Conservation (phyloP, 306 rosid species). For the Vigna mungo region DNA sequence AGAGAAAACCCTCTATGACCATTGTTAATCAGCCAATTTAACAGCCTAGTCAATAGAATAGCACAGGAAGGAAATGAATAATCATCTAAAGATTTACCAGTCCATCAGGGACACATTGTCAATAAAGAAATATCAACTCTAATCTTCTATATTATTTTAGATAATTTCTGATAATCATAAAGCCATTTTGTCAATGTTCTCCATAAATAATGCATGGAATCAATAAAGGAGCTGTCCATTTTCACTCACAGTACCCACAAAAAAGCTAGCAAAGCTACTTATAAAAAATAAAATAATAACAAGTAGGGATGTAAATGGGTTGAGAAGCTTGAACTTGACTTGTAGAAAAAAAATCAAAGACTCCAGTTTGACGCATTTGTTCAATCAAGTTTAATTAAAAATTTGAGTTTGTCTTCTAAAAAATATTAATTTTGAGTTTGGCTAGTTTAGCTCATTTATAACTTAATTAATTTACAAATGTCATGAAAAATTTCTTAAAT, state of each 20-base stretch:
- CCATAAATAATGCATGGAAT: constrained; percentile 6
- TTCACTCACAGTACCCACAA: constrained; percentile 29
- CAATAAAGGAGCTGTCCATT: constrained; percentile 13
- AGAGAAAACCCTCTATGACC: background rate
- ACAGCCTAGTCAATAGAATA: background rate
- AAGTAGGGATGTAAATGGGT: no score
- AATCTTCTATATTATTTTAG: constrained; percentile 4
- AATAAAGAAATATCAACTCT: constrained; percentile 15
- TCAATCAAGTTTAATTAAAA: no score
- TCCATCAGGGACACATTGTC: constrained; percentile 20
- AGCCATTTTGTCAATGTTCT: constrained; percentile 14
- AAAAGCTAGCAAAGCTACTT: constrained; percentile 33
- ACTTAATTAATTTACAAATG: no score
- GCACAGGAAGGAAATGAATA: constrained; percentile 36
- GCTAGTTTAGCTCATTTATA: no score
- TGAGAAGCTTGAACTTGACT: no score
- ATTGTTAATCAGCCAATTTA: background rate
- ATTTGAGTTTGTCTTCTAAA: no score
- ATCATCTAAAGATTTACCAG: constrained; percentile 8
- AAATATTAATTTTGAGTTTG: no score
- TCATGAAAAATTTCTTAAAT: no score
- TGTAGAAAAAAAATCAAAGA: no score
- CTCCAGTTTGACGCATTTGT: no score
- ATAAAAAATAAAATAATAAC: no score
- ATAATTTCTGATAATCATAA: background rate